Percentiles rank a stretch among this genome's conserved stretches.
phyloP scores from a whole-genome alignment of 495 filamentous ascomycete genomes.

The Terfezia claveryi region DNA sequence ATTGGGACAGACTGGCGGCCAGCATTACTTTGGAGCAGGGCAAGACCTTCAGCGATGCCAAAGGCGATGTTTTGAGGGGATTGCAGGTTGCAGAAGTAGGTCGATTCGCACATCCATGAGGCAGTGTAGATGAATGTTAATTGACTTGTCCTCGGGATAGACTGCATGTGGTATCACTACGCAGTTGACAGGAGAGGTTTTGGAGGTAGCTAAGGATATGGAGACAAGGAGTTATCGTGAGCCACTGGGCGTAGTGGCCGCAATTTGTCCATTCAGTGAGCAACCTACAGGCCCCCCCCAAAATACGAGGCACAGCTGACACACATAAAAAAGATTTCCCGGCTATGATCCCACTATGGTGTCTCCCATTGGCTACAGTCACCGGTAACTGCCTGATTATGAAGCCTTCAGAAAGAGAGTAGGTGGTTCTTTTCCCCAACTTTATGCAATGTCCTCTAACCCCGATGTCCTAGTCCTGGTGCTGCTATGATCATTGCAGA shows the following conservation, averaged over 20 bases:
- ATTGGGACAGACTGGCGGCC: slow-evolving; percentile 90
- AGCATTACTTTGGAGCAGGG: slow-evolving; percentile 96
- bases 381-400: slow-evolving; percentile 87
- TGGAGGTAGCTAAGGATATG: slow-evolving; percentile 98
- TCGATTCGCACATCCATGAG: not conserved
- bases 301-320: too few relatives aligned
- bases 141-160: slow-evolving; percentile 7
- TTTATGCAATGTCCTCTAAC: slow-evolving; percentile 1
- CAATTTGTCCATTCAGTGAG: slow-evolving; percentile 97
- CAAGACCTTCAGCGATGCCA: slow-evolving; percentile 92
- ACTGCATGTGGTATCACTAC: slow-evolving; percentile 87
- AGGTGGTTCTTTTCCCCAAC: not conserved
- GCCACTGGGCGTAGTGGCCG: slow-evolving; percentile 81
- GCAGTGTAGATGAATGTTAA: not conserved
- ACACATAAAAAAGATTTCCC: slow-evolving; percentile 57
- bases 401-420: slow-evolving; percentile 91
- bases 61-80: slow-evolving; percentile 82
- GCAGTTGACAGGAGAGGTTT: slow-evolving; percentile 76
- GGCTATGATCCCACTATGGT: slow-evolving; percentile 98
- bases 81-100: slow-evolving; percentile 71
- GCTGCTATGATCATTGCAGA: slow-evolving; percentile 96
- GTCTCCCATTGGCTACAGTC: slow-evolving; percentile 78
- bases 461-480: slow-evolving; percentile 33
- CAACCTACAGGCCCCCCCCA: slow-evolving; percentile 4
- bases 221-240: slow-evolving; percentile 86